Evolutionary conservation across 192 early-diverging fungal genomes (phyloP).

Genomic region (Mortierella claussenii): DNA sequence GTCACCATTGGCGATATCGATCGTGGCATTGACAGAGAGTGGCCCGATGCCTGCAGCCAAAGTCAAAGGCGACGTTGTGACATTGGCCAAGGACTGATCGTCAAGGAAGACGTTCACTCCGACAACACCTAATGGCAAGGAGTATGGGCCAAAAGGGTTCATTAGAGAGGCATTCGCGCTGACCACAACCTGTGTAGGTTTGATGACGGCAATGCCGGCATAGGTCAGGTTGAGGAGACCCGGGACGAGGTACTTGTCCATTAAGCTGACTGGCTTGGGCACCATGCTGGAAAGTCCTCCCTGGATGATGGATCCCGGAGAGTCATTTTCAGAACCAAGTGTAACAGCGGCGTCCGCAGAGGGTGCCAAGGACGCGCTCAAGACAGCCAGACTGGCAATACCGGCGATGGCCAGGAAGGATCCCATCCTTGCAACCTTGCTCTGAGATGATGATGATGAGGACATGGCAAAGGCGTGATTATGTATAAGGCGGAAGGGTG

Average conservation of each 20-base stretch:
- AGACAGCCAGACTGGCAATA: constrained; percentile 29
- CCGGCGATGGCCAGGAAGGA: constrained; percentile 41
- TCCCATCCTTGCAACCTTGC: constrained; percentile 11
- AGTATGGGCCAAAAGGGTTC: constrained; percentile 26
- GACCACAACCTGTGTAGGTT: constrained; percentile 31
- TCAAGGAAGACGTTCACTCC: constrained; percentile 27
- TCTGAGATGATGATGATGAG: constrained; percentile 14
- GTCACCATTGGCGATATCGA: constrained; percentile 32
- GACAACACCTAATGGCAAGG: constrained; percentile 20
- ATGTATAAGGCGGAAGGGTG: too few relatives aligned
- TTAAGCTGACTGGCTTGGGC: constrained; percentile 35
- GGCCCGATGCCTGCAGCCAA: constrained; percentile 20
- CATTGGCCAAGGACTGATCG: constrained; percentile 28
- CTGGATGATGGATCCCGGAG: constrained; percentile 36
- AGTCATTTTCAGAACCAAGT: constrained; percentile 23
- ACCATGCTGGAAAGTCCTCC: constrained; percentile 35
- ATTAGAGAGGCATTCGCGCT: constrained; percentile 20
- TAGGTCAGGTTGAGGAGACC: constrained; percentile 46
- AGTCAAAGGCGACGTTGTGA: constrained; percentile 26
- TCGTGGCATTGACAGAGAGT: constrained; percentile 32
- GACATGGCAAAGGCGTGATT: background rate
- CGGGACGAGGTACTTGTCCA: constrained; percentile 46
- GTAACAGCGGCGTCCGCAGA: constrained; percentile 40
- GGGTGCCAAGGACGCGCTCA: constrained; percentile 32
- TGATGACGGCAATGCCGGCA: constrained; percentile 12